Evolutionary conservation across 768 basidiomycete genomes (phyloP).

Genomic region (Dentipellis fragilis): DNA sequence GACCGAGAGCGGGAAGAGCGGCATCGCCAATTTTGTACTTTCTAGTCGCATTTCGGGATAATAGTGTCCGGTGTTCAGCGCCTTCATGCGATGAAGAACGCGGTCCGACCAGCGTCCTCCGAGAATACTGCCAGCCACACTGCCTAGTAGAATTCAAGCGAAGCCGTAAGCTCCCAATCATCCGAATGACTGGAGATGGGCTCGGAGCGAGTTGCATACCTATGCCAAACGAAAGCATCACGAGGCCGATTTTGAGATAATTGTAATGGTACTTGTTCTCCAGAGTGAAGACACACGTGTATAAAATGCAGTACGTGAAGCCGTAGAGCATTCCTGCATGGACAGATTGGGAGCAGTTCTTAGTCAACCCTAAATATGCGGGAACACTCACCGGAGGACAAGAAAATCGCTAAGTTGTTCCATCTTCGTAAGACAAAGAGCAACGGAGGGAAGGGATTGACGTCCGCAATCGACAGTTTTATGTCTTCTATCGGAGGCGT

Average conservation of each 20-base stretch:
- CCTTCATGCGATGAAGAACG: slow-evolving; percentile 31
- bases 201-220: slow-evolving; percentile 28
- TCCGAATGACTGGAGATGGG: too few relatives aligned
- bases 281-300: slow-evolving; percentile 68
- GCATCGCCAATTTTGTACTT: slow-evolving; percentile 48
- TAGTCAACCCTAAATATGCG: not conserved
- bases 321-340: slow-evolving; percentile 57
- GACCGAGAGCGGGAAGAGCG: slow-evolving; percentile 49
- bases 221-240: slow-evolving; percentile 65
- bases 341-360: too few relatives aligned
- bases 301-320: slow-evolving; percentile 59
- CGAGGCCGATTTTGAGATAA: slow-evolving; percentile 63
- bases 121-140: slow-evolving; percentile 39
- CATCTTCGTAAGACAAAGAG: slow-evolving; percentile 41
- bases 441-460: slow-evolving; percentile 66
- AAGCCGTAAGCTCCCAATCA: too few relatives aligned
- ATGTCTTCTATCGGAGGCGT: slow-evolving; percentile 21
- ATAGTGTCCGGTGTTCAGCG: slow-evolving; percentile 32
- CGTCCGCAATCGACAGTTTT: slow-evolving; percentile 51
- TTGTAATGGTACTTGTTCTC: slow-evolving; percentile 51
- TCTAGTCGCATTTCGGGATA: slow-evolving; percentile 74
- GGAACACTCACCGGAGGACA: slow-evolving; percentile 46
- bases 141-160: slow-evolving; percentile 23
- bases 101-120: slow-evolving; percentile 56
- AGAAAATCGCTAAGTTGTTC: slow-evolving; percentile 60